phyloP scores from a whole-genome alignment of 2,329 filamentous ascomycete genomes.

The Parafenestella ontariensis region DNA sequence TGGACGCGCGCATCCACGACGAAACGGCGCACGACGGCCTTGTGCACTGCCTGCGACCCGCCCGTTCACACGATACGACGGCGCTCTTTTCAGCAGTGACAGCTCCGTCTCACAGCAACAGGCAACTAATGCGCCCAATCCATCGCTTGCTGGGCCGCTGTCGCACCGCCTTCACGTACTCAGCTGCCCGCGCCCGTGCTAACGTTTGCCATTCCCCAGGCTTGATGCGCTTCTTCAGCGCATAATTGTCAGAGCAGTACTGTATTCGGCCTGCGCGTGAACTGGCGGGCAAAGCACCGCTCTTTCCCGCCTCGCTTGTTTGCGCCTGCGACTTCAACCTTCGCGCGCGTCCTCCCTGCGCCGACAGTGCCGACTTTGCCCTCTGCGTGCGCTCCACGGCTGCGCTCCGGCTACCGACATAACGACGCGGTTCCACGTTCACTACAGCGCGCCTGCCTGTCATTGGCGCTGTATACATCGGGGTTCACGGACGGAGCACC shows the following conservation, averaged over 20 bases:
- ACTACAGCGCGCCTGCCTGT: constrained; percentile 14
- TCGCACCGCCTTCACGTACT: constrained; percentile 35
- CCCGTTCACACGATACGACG: constrained; percentile 34
- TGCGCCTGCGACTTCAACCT: constrained; percentile 30
- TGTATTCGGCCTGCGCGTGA: constrained; percentile 31
- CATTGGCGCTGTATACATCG: constrained; percentile 18
- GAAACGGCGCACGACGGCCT: constrained; percentile 41
- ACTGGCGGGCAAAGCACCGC: constrained; percentile 32
- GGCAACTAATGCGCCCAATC: constrained; percentile 39
- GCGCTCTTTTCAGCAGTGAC: constrained; percentile 43
- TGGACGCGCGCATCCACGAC: constrained; percentile 36
- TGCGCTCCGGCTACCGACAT: constrained; percentile 27
- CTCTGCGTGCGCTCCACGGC: constrained; percentile 21
- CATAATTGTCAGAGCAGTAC: constrained; percentile 34
- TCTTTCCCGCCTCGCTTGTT: constrained; percentile 24
- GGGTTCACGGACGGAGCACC: constrained; percentile 1
- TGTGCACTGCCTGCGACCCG: constrained; percentile 33
- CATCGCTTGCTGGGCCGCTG: constrained; percentile 27
- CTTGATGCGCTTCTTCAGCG: constrained; percentile 34
- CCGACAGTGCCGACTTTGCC: not conserved
- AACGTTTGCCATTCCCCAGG: constrained; percentile 44
- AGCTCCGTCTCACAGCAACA: constrained; percentile 46
- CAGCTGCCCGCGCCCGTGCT: constrained; percentile 42
- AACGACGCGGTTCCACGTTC: not conserved
- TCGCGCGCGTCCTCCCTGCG: constrained; percentile 25